A percentile compares a stretch with the other conserved stretches of the same genome.
Conservation (phyloP, 2,329 filamentous ascomycete genomes). For the Botryotinia convoluta region DNA sequence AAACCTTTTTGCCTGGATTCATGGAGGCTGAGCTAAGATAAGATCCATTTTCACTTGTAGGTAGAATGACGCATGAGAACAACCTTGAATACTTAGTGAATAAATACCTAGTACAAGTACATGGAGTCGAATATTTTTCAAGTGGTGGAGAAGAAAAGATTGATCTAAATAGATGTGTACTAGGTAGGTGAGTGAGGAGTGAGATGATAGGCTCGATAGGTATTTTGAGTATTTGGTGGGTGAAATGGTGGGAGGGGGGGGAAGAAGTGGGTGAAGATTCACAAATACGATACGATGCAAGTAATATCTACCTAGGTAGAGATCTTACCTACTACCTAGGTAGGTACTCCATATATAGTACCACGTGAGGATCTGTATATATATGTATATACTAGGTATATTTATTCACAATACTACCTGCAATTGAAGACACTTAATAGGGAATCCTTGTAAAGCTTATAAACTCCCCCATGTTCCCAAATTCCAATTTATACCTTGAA, state of each 20-base stretch:
- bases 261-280: neutral
- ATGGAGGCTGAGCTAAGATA: neutral
- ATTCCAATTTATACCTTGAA: neutral
- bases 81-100: neutral
- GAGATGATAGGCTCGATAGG: neutral
- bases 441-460: neutral
- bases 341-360: neutral
- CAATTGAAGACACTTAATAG: neutral
- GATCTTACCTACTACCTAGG: neutral
- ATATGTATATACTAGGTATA: no score
- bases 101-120: neutral
- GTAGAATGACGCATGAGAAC: neutral
- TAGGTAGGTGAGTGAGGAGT: neutral
- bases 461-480: neutral
- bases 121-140: neutral
- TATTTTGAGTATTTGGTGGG: neutral
- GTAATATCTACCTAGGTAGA: neutral
- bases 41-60: constrained; percentile 1
- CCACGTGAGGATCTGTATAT: neutral
- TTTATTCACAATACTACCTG: neutral
- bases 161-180: neutral
- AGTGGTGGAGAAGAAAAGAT: neutral
- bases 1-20: neutral
- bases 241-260: neutral
- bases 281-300: neutral